Evolutionary conservation across 1,139 yeast genomes (phyloP), one percentile per base, ranked within the genome.

Genomic region (Taphrina sp.): DNA sequence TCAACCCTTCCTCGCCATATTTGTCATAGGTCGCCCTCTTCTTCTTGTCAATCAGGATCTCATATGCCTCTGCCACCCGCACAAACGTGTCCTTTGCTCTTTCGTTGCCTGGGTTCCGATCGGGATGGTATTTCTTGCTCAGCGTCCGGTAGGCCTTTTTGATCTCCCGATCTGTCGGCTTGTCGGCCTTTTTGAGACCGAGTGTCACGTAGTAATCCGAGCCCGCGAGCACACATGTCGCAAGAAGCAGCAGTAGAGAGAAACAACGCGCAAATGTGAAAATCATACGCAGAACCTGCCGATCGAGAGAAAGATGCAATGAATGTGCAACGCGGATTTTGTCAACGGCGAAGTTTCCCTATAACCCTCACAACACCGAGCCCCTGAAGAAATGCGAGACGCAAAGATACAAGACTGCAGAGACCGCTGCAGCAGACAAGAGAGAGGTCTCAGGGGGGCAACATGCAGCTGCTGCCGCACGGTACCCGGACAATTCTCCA

Each of bases 61-160:
- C 97, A 68, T 92, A 92, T 0, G 97, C 97, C 64, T 85, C 95
- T 5, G 96, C 95, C 26, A 92, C 80, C 68, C 89, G 95, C 53
- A 92, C 83, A 69, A 89, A 92, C 70, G 79, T 83, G 58, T 84
- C 83, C 62, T 86, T 90, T 1, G 96, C 95, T 39, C 78, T 83
- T 20, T 86, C 92, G 62, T 83, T 80, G 5, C 82, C 83, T 3
- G 80, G 84, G 66, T 92, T 92, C 73, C 94, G 92, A 69, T 92
- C 98, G 1, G 98, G 98, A 67, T 92, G 98, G 69, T 80, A 89
- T 66, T 86, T 87, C 69, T 89, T 85, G 63, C 94, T 83, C 62
- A 92, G 74, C 60, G 80, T 80, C 63, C 96, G 73, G 69, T 90
- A 92, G 0, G 97, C 96, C 60, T 82, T 80, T 67, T 87, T 88